phyloP scores from a whole-genome alignment of 352 stramenopile genomes.

The Phytopythium oedochilum region DNA sequence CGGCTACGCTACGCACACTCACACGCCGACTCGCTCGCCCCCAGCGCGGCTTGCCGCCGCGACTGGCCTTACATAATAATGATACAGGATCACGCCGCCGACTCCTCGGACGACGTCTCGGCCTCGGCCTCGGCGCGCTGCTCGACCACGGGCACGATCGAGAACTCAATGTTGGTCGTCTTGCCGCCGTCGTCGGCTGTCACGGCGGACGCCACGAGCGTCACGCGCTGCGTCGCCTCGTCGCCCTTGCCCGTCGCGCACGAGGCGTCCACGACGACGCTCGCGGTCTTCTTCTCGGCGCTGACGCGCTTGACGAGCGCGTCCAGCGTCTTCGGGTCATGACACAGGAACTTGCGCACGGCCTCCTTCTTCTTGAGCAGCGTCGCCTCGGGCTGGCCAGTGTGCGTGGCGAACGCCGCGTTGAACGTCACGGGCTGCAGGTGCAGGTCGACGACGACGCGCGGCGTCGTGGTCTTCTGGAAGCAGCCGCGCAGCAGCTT shows the following conservation, averaged over 20 bases:
- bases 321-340: constrained; percentile 36
- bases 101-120: constrained; percentile 29
- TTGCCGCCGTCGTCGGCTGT: constrained; percentile 43
- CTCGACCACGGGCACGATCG: constrained; percentile 35
- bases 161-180: constrained; percentile 57
- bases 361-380: constrained; percentile 62
- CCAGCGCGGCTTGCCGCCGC: neutral
- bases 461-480: constrained; percentile 54
- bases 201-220: constrained; percentile 45
- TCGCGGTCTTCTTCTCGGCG: constrained; percentile 38
- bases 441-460: constrained; percentile 50
- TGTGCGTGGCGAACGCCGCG: constrained; percentile 46
- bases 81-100: constrained; percentile 4
- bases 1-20: neutral
- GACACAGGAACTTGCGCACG: constrained; percentile 43
- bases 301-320: constrained; percentile 38
- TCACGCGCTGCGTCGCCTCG: constrained; percentile 16
- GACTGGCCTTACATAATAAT: constrained; percentile 2
- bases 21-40: neutral
- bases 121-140: constrained; percentile 12
- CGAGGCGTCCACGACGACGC: constrained; percentile 25
- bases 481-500: constrained; percentile 41
- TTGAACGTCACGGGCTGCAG: constrained; percentile 59
- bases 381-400: constrained; percentile 35
- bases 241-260: constrained; percentile 11